Conservation (phyloP, 257 asterid species). For the Fraxinus pennsylvanica region DNA sequence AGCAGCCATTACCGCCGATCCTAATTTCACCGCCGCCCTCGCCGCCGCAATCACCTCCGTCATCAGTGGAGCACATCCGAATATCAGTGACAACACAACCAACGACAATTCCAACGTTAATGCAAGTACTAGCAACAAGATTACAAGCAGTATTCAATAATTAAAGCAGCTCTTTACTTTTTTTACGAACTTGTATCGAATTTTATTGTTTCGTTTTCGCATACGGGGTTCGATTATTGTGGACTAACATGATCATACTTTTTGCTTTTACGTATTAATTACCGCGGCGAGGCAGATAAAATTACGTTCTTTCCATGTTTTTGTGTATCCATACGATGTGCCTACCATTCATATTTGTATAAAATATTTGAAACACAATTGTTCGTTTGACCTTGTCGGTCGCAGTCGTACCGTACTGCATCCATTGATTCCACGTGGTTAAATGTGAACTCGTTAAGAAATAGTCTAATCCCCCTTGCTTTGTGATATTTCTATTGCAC, state of each 20-base stretch:
- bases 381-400: constrained; percentile 26
- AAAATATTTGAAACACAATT: not conserved
- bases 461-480: too few relatives aligned
- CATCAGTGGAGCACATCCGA: constrained; percentile 62
- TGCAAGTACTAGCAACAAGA: constrained; percentile 16
- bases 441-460: too few relatives aligned
- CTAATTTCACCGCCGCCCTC: constrained; percentile 84
- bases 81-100: constrained; percentile 18
- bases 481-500: too few relatives aligned
- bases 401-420: constrained; percentile 28
- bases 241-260: constrained; percentile 37
- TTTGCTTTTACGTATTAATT: not conserved
- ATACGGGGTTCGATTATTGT: constrained; percentile 7
- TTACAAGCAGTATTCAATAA: constrained; percentile 31
- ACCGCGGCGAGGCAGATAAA: too few relatives aligned
- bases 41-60: constrained; percentile 85
- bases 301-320: too few relatives aligned
- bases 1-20: constrained; percentile 80
- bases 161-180: not conserved
- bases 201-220: not conserved
- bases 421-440: not conserved
- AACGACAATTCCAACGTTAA: constrained; percentile 37
- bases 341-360: constrained; percentile 13
- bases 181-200: not conserved
- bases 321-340: not conserved